Evolutionary conservation across 345 rosid genomes (phyloP).

Genomic region (Ailanthus altissimus): DNA sequence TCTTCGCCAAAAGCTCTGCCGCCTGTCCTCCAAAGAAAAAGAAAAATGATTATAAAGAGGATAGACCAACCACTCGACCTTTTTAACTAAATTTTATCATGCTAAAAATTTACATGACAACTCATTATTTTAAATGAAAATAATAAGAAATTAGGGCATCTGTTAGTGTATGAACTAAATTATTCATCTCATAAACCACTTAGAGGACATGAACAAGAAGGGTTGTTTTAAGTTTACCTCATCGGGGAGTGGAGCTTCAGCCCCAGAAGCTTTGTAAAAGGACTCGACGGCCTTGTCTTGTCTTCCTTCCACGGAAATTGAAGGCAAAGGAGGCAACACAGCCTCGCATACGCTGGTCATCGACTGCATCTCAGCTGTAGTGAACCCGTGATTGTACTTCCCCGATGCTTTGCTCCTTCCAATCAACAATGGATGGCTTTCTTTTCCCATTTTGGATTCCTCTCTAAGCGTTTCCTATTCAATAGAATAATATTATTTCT

Average conservation of each 20-base stretch:
- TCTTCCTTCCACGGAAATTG: slow-evolving; percentile 18
- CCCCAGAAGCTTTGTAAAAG: slow-evolving; percentile 53
- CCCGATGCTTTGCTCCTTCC: slow-evolving; percentile 23
- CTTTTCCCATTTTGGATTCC: slow-evolving; percentile 17
- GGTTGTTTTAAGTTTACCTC: slow-evolving; percentile 37
- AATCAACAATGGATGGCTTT: slow-evolving; percentile 40
- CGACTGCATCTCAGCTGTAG: slow-evolving; percentile 51
- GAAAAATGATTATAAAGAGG: too few relatives aligned
- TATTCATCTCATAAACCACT: too few relatives aligned
- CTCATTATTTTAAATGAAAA: too few relatives aligned
- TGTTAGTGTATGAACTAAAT: too few relatives aligned
- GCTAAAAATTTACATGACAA: too few relatives aligned
- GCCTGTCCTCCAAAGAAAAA: slow-evolving; percentile 23
- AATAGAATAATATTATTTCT: neutral
- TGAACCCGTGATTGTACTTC: slow-evolving; percentile 40
- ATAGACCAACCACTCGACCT: too few relatives aligned
- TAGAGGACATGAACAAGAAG: neutral
- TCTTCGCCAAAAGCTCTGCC: slow-evolving; percentile 39
- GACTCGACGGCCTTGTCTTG: slow-evolving; percentile 32
- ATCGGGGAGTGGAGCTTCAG: slow-evolving; percentile 38
- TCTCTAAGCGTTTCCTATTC: neutral
- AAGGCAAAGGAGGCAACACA: slow-evolving; percentile 48
- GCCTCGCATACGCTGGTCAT: slow-evolving; percentile 58
- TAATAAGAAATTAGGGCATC: too few relatives aligned
- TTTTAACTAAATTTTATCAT: too few relatives aligned